Evolutionary conservation across 768 basidiomycete species (phyloP).

Genomic region (Hemileccinum rubropunctum): DNA sequence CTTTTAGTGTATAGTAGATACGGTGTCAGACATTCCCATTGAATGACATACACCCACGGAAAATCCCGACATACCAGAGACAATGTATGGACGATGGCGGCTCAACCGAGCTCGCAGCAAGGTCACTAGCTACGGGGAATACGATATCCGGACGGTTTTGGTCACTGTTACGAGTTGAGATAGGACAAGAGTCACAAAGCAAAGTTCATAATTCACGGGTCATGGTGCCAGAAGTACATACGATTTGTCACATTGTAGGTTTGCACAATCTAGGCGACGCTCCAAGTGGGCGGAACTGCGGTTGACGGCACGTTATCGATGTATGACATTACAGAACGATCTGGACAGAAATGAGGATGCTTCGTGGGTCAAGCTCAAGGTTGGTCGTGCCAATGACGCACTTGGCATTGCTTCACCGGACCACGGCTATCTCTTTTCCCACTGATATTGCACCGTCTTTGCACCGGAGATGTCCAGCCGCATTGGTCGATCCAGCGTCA

Average conservation of each 20-base stretch:
- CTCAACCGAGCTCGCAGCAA: not conserved
- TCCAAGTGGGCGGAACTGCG: not conserved
- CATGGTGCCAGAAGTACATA: not conserved
- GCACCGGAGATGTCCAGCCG: no score
- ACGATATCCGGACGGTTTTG: no score
- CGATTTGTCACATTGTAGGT: no score
- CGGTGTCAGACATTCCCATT: no score
- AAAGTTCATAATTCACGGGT: not conserved
- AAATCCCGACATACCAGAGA: no score
- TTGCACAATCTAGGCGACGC: slow-evolving; percentile 11
- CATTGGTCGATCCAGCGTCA: no score
- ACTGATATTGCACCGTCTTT: not conserved
- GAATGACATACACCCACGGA: no score
- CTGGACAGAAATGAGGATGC: no score
- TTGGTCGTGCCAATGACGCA: slow-evolving; percentile 10
- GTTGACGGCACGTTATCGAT: slow-evolving; percentile 14
- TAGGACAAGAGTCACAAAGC: no score
- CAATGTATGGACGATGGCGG: not conserved
- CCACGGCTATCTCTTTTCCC: slow-evolving; percentile 17
- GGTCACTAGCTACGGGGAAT: no score
- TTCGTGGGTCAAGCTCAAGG: no score
- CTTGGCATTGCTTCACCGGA: slow-evolving; percentile 23
- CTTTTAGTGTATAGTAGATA: not conserved
- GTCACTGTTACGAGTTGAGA: no score
- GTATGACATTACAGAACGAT: slow-evolving; percentile 17